phyloP scores from a whole-genome alignment of 805 yeast species.

The Myxozyma melibiosi region DNA sequence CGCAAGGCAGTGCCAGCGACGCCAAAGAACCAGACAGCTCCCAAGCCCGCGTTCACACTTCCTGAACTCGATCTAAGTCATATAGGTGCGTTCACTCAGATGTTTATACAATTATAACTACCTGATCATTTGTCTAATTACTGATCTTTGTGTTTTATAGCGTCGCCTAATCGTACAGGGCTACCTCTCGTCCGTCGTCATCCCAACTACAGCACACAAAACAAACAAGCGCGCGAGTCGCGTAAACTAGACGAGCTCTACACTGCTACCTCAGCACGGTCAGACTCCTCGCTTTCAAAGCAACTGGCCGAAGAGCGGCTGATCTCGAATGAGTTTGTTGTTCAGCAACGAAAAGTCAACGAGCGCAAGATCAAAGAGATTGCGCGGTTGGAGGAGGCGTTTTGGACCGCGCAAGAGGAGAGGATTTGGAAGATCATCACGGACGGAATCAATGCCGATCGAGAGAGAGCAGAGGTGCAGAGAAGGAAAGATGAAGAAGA shows the following conservation, averaged over 20 bases:
- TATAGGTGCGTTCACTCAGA: neutral
- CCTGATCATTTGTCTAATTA: neutral
- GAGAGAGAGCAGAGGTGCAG: conserved; percentile 3
- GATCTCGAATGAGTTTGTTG: conserved; percentile 4
- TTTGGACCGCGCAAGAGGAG: conserved; percentile 6
- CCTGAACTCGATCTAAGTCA: conserved; percentile 1
- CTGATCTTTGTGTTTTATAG: no score
- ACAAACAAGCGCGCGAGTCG: conserved; percentile 1
- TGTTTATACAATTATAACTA: neutral
- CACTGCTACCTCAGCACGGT: conserved; percentile 6
- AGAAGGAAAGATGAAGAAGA: neutral
- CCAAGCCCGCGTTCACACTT: neutral
- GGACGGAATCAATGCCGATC: conserved; percentile 13
- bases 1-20: neutral
- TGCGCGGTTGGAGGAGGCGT: neutral
- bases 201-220: neutral
- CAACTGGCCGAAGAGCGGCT: neutral
- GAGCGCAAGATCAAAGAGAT: neutral
- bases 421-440: conserved; percentile 18
- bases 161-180: neutral
- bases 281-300: neutral
- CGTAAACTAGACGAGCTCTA: conserved; percentile 5
- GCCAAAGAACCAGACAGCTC: neutral
- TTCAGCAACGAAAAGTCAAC: conserved; percentile 7
- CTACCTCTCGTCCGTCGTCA: neutral